Evolutionary conservation across 2,329 filamentous ascomycete species (phyloP).

Genomic region (Thyridium curvatum): DNA sequence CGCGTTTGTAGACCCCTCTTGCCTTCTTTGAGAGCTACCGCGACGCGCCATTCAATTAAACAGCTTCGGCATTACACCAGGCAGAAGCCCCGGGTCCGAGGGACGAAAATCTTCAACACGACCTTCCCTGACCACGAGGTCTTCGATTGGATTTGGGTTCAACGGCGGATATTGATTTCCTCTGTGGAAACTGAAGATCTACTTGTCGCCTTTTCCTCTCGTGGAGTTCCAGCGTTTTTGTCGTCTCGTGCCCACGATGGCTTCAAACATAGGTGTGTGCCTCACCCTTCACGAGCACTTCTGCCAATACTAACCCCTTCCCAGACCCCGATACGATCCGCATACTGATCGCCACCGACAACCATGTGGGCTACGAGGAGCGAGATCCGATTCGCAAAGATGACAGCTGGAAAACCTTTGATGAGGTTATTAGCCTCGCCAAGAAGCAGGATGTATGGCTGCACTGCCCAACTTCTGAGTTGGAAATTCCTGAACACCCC

Average conservation of each 20-base stretch:
- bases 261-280: not conserved
- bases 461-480: slow-evolving; percentile 3
- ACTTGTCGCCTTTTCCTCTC: too few relatives aligned
- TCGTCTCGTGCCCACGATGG: not conserved
- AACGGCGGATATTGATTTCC: too few relatives aligned
- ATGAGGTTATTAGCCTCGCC: slow-evolving; percentile 89
- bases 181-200: too few relatives aligned
- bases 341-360: slow-evolving; percentile 90
- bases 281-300: not conserved
- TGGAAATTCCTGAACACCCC: not conserved
- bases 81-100: too few relatives aligned
- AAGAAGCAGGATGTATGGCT: slow-evolving; percentile 66
- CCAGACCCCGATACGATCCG: slow-evolving; percentile 76
- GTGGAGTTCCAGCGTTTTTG: too few relatives aligned
- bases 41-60: not conserved
- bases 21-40: too few relatives aligned
- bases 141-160: too few relatives aligned
- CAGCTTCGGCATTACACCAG: not conserved
- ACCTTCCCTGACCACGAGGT: not conserved
- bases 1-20: too few relatives aligned
- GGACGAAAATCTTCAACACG: not conserved
- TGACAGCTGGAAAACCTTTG: slow-evolving; percentile 94
- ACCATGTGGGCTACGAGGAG: slow-evolving; percentile 95
- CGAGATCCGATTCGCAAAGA: slow-evolving; percentile 90
- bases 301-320: too few relatives aligned